Evolutionary conservation across 495 filamentous ascomycete species (phyloP), one percentile per base, ranked within the genome.

Genomic region (Xylaria longipes): DNA sequence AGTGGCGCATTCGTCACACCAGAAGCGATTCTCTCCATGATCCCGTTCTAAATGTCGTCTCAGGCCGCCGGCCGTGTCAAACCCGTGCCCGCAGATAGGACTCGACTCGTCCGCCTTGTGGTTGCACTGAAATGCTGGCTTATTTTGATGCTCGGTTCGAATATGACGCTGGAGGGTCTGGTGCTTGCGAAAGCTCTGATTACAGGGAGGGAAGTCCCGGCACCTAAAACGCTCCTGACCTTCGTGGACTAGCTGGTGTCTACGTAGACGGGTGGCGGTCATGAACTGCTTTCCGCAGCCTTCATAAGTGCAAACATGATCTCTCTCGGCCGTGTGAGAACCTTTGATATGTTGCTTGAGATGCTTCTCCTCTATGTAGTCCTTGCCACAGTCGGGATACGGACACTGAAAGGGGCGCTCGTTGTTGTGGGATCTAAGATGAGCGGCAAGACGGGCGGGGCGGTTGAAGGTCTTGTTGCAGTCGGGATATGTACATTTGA

Each of bases 401-500:
- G 87, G 82, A 77, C 96, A 99, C 33, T 83, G 79, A 77, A 89
- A 93, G 7, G 92, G 85, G 11, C 94, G 87, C 73, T 94, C 92
- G 72, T 93, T 92, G 52, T 89, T 93, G 78, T 97, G 94, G 3
- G 91, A 92, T 54, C 92, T 84, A 3, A 94, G 75, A 76, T 97
- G 94, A 56, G 92, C 87, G n/a, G 89, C 84, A 2, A 97, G 87
- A 43, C 92, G 88, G n/a, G 88, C 89, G 2, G 92, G 94, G 1
- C 94, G 90, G 79, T 96, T 95, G 87, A 94, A 97, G n/a, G 90
- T 88, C 80, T 94, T 95, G 31, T 80, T 77, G 77, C 94, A 97
- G 46, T 86, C 88, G 22, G 89, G 85, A 73, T 87, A 88, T 4
- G 88, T 86, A 80, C 94, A 97, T 50, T 78, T 80, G 74, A 91